A percentile compares a stretch with the other conserved stretches of the same genome.
Conservation (phyloP, 73 alveolate species). For the Vitrella brassicaformis region DNA sequence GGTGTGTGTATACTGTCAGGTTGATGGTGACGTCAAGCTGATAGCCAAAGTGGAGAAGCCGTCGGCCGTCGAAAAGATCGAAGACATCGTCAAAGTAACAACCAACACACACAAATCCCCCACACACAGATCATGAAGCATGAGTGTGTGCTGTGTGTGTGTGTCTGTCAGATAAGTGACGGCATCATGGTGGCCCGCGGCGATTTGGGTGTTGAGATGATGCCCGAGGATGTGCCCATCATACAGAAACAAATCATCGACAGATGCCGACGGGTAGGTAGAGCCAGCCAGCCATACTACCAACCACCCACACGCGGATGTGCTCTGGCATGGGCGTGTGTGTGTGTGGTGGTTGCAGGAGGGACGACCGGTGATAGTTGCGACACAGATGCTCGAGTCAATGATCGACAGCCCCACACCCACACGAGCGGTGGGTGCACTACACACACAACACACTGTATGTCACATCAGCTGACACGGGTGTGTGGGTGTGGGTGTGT, state of each 20-base stretch:
- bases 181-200: conserved; percentile 99
- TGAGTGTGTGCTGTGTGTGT: no score
- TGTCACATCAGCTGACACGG: no score
- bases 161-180: conserved; percentile 51
- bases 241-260: conserved; percentile 84
- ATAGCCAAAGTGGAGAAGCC: conserved; percentile 26
- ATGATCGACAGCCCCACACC: conserved; percentile 91
- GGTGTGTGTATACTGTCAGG: no score
- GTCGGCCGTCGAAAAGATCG: conserved; percentile 12
- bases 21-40: background rate
- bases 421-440: conserved; percentile 92
- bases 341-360: background rate
- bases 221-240: conserved; percentile 76
- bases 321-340: background rate
- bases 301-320: background rate
- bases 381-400: conserved; percentile 93
- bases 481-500: no score
- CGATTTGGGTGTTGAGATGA: conserved; percentile 90
- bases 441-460: no score
- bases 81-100: background rate
- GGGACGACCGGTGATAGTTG: conserved; percentile 91
- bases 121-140: no score
- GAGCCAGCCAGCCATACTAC: no score
- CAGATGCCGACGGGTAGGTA: conserved; percentile 24
- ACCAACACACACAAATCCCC: no score